phyloP scores from a whole-genome alignment of 179 eudicot species.

The Drosera spatulata region DNA sequence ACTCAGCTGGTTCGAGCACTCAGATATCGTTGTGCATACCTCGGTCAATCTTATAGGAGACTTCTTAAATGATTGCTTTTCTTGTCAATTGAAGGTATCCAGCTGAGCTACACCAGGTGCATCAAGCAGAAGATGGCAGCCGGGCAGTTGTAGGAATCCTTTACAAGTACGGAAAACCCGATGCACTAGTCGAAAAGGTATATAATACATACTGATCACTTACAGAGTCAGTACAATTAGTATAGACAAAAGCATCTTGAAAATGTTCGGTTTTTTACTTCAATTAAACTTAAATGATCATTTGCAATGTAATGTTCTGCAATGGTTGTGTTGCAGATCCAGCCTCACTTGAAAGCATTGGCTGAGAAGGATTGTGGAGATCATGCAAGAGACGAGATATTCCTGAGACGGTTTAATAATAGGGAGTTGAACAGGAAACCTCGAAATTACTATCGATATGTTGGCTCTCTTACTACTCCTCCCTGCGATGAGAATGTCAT shows the following conservation, averaged over 20 bases:
- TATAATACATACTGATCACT: neutral
- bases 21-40: too few relatives aligned
- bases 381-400: slow-evolving; percentile 8
- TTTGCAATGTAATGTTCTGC: neutral
- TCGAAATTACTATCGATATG: slow-evolving; percentile 42
- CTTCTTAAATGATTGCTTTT: neutral
- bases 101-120: slow-evolving; percentile 66
- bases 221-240: too few relatives aligned
- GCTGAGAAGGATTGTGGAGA: slow-evolving; percentile 21
- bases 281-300: too few relatives aligned
- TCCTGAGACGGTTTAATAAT: slow-evolving; percentile 23
- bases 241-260: too few relatives aligned
- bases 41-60: neutral
- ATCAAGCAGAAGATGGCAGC: slow-evolving; percentile 35
- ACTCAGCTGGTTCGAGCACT: too few relatives aligned
- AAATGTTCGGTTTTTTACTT: too few relatives aligned
- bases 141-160: slow-evolving; percentile 37
- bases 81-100: slow-evolving; percentile 28
- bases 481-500: slow-evolving; percentile 52
- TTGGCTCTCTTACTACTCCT: slow-evolving; percentile 67
- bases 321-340: slow-evolving; percentile 22
- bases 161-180: slow-evolving; percentile 35
- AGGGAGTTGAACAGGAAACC: slow-evolving; percentile 23
- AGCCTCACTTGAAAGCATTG: slow-evolving; percentile 28
- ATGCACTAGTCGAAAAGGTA: slow-evolving; percentile 35